Conservation (phyloP, 148 eudicot genomes). For the Fagopyrum tataricum region DNA sequence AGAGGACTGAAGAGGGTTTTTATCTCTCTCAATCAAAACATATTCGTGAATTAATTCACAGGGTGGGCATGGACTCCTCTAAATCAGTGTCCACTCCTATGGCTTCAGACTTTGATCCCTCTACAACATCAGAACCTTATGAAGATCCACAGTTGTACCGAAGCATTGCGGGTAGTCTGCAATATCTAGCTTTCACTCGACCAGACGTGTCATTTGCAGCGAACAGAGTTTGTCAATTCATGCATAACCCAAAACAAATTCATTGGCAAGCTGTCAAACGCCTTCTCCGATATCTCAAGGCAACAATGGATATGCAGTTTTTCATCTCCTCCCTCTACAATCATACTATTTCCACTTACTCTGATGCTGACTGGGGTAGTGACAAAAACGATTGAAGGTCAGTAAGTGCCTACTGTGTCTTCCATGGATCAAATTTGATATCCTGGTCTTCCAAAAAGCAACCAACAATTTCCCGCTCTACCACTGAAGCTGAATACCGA, state of each 20-base stretch:
- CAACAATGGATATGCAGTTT: not conserved
- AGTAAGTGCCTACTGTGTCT: too few relatives aligned
- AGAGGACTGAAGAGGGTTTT: not conserved
- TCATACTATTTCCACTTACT: too few relatives aligned
- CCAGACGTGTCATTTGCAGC: not conserved
- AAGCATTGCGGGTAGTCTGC: not conserved
- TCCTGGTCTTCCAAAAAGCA: too few relatives aligned
- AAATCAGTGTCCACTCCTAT: not conserved
- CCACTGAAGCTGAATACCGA: too few relatives aligned
- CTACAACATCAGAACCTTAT: not conserved
- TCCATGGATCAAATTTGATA: too few relatives aligned
- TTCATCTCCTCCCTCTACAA: not conserved
- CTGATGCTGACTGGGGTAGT: too few relatives aligned
- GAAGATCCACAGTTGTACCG: not conserved
- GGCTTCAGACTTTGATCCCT: not conserved
- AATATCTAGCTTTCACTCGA: not conserved
- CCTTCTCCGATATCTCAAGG: not conserved
- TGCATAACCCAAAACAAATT: not conserved
- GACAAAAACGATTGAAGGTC: too few relatives aligned
- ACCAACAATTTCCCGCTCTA: too few relatives aligned
- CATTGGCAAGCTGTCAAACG: not conserved
- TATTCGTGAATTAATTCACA: not conserved
- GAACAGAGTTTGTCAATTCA: not conserved
- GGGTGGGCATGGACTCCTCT: not conserved
- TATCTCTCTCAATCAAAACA: not conserved